These are phyloP conservation scores for Stipa capillata DNA, from an alignment of 176 grass and related monocot genomes.

Conservation along the genomic window DNA sequence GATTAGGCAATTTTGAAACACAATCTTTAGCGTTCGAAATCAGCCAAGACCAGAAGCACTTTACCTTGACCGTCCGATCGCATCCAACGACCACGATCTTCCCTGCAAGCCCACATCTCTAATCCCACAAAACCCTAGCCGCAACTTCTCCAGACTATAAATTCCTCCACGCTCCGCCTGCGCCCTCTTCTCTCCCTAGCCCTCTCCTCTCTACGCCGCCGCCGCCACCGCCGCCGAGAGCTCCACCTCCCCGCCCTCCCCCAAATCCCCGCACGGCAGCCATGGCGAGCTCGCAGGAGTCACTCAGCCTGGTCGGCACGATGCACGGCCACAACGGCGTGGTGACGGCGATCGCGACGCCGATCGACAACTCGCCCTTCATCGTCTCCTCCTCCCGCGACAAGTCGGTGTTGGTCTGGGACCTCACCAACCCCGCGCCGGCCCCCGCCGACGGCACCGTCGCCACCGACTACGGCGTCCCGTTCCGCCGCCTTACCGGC, in stretches of 20 bases:
- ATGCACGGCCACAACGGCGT: constrained; percentile 49
- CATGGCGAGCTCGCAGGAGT: constrained; percentile 37
- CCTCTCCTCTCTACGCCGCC: not conserved
- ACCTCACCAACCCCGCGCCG: constrained; percentile 30
- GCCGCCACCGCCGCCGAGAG: not conserved
- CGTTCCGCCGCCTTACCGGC: constrained; percentile 60
- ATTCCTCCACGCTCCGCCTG: not conserved
- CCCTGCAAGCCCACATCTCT: not conserved
- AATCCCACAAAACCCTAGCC: constrained; percentile 37
- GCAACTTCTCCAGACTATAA: constrained; percentile 16
- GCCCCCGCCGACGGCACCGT: not conserved
- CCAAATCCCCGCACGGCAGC: not conserved
- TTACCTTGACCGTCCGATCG: not conserved
- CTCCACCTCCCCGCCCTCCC: not conserved
- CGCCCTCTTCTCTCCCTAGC: not conserved
- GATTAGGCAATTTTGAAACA: not conserved
- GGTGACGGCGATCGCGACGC: constrained; percentile 56
- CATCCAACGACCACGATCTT: constrained; percentile 9
- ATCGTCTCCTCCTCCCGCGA: constrained; percentile 58
- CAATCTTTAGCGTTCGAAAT: not conserved
- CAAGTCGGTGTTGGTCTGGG: constrained; percentile 66
- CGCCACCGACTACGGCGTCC: constrained; percentile 33
- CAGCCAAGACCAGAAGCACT: not conserved
- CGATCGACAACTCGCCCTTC: constrained; percentile 42
- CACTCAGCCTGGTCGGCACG: constrained; percentile 36